phyloP scores from a whole-genome alignment of 768 basidiomycete species.

The Pleurotus pulmonarius region DNA sequence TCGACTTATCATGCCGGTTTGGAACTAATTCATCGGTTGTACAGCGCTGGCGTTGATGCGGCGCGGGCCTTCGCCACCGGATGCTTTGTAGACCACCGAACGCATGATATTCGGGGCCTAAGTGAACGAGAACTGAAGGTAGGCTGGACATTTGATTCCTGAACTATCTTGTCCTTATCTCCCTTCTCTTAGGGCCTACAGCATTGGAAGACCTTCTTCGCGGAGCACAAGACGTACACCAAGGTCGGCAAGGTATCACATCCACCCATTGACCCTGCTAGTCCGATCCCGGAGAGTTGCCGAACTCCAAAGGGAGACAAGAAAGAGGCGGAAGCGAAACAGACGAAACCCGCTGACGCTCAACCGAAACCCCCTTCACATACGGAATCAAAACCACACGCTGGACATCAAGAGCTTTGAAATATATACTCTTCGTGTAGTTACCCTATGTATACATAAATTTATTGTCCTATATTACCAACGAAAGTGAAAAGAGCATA shows the following conservation, averaged over 20 bases:
- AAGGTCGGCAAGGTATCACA: slow-evolving; percentile 78
- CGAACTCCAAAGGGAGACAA: slow-evolving; percentile 59
- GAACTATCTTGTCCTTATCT: not conserved
- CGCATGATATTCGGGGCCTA: slow-evolving; percentile 87
- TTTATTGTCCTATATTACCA: slow-evolving; percentile 8
- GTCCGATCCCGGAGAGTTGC: slow-evolving; percentile 73
- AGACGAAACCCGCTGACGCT: slow-evolving; percentile 22
- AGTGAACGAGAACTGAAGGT: slow-evolving; percentile 68
- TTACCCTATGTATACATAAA: slow-evolving; percentile 12
- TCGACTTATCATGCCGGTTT: slow-evolving; percentile 11
- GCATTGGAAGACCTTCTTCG: slow-evolving; percentile 91
- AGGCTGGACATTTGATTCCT: slow-evolving; percentile 1
- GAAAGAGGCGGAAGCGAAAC: slow-evolving; percentile 24
- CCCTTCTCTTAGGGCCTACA: slow-evolving; percentile 51
- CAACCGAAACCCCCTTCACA: slow-evolving; percentile 11
- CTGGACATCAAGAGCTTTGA: slow-evolving; percentile 36
- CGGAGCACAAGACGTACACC: slow-evolving; percentile 72
- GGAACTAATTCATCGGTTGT: slow-evolving; percentile 15
- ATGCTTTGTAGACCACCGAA: slow-evolving; percentile 87
- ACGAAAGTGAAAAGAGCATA: slow-evolving; percentile 4
- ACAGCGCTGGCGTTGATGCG: slow-evolving; percentile 83
- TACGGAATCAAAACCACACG: slow-evolving; percentile 6
- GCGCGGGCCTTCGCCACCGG: slow-evolving; percentile 91
- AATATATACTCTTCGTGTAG: slow-evolving; percentile 8
- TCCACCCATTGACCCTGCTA: slow-evolving; percentile 70